Evolutionary conservation across 768 basidiomycete genomes (phyloP), one percentile per base, ranked within the genome.

Genomic region (Mycena rosella): DNA sequence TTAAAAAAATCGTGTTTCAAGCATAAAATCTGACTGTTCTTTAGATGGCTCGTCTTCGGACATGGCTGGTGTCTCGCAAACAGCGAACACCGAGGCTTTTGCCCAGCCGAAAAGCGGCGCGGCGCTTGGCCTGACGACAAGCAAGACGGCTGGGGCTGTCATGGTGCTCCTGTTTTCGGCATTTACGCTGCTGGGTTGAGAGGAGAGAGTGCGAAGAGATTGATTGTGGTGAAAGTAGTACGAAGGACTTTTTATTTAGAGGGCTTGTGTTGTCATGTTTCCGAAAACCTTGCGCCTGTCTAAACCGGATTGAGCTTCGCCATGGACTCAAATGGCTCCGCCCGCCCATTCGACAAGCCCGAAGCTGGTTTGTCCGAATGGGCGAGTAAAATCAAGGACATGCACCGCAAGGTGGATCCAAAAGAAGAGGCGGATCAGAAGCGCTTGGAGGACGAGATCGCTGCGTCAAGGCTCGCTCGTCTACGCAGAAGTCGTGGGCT

Each of bases 361-460:
- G 92, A 93, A 72, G 81, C 83, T 4, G 90, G 88, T 54, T 83
- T 94, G n/a, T 85, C 92, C 18, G 92, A 95, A 77, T 95, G 93
- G 93, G 87, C 93, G 17, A 90, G 81, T 78, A 90, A 86, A 82
- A 93, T 95, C 76, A 91, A 90, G 76, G 91, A 88, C 18, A 79
- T 95, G 77, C 93, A 94, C 75, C 86, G 88, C 65, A 91, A 94
- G 72, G 90, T 94, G 27, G 93, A 95, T 68, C 89, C 89, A 17
- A 91, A 93, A 68, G 93, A 94, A 64, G 92, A 93, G 75, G 87
- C 84, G 8, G 94, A 95, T 72, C 88, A 93, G 74, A 87, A 85
- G 55, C 84, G 89, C 60, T 84, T 95, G 2, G 87, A 88, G 73
- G 85, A 87, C 63, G 88, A 88, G 72, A 88, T 95, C 66, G 82